phyloP scores from a whole-genome alignment of 1,139 yeast genomes.

The Protomyces inundatus region DNA sequence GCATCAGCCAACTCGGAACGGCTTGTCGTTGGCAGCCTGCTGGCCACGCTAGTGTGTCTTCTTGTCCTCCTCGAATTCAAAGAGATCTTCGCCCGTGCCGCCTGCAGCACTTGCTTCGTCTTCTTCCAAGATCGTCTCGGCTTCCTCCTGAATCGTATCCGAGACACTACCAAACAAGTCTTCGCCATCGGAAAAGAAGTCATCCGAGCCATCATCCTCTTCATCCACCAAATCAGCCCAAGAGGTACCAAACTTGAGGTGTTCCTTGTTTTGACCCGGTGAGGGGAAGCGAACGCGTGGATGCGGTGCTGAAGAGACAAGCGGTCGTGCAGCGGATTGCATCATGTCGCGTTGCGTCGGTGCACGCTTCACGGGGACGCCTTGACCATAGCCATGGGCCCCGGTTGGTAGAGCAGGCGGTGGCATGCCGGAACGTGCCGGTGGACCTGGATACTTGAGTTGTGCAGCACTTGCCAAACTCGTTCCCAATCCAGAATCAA shows the following conservation, averaged over 20 bases:
- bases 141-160: neutral
- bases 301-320: constrained; percentile 29
- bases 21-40: too few species aligned
- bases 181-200: constrained; percentile 30
- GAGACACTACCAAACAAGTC: neutral
- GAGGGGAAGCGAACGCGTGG: constrained; percentile 26
- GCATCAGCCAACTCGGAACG: too few species aligned
- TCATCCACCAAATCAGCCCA: constrained; percentile 39
- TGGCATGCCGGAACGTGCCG: neutral
- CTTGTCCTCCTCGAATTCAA: neutral
- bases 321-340: neutral
- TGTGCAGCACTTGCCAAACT: constrained; percentile 8
- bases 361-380: neutral
- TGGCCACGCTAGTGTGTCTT: neutral
- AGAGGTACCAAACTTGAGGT: constrained; percentile 38
- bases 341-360: neutral
- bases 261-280: constrained; percentile 28
- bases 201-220: constrained; percentile 35
- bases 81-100: neutral
- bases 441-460: neutral
- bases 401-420: neutral
- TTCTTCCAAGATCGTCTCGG: too few species aligned
- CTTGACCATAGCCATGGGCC: neutral
- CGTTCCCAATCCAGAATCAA: constrained; percentile 19
- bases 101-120: neutral